phyloP scores from a whole-genome alignment of 2,329 filamentous ascomycete genomes.

The Alternaria brassicae region DNA sequence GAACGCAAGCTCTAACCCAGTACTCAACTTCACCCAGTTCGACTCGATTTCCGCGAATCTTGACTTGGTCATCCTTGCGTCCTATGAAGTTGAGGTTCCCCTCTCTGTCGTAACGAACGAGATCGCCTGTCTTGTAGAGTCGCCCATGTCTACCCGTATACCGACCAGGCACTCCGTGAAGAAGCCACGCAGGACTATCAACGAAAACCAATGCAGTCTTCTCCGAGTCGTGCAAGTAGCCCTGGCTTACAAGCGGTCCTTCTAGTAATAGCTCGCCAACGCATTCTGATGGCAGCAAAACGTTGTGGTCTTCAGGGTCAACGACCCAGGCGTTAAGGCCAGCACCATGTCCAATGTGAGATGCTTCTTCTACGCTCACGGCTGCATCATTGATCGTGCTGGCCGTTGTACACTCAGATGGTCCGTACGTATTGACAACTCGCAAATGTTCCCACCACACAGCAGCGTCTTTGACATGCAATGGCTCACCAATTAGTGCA shows the following conservation, averaged over 20 bases:
- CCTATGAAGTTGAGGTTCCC: conserved; percentile 20
- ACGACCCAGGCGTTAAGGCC: conserved; percentile 58
- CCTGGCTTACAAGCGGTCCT: conserved; percentile 36
- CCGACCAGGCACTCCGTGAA: neutral
- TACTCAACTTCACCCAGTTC: conserved; percentile 30
- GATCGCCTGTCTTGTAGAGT: conserved; percentile 17
- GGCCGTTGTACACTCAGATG: neutral
- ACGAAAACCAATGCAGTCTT: neutral
- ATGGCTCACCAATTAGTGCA: conserved; percentile 51
- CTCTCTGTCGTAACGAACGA: conserved; percentile 1
- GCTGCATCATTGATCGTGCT: neutral
- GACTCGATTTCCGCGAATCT: conserved; percentile 32
- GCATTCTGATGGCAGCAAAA: conserved; percentile 20
- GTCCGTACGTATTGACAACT: neutral
- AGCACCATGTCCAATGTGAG: conserved; percentile 52
- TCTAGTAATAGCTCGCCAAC: conserved; percentile 63
- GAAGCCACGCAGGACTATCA: neutral
- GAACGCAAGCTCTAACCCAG: neutral
- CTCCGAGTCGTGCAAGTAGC: too few species aligned
- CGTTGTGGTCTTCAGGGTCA: conserved; percentile 23
- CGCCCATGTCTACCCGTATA: neutral
- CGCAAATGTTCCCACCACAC: neutral
- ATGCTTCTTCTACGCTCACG: neutral
- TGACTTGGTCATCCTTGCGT: conserved; percentile 31
- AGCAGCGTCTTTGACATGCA: neutral